Base-by-base conservation (phyloP, 495 filamentous ascomycete genomes). In the Neurospora sp. region DNA sequence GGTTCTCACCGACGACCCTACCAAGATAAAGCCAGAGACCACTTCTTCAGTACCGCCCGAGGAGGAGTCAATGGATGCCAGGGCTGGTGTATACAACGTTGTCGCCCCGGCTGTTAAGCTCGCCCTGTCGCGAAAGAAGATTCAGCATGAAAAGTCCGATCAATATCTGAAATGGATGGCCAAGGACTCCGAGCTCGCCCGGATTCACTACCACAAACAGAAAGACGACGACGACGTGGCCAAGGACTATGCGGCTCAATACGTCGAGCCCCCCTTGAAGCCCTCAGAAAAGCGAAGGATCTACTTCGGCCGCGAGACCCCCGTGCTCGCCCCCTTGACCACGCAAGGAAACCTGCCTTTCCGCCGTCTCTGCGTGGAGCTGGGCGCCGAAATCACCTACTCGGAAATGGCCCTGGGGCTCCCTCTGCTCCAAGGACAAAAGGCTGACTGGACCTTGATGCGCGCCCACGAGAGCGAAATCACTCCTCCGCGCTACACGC, bases 271-370 rank as follows among this genome's bases (percentile, higher is more conserved):
- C 35, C 94, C 96, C 0, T 89, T 97, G 74, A 87, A 91, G 75
- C 90, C 95, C 0, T 97, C 94, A 0, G 96, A 99, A 82, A 99
- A 99, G 84, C 86, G 94, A 70, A 91, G 89, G 73, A 83, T 98
- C 70, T 98, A 98, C 80, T 97, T 97, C 78, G 94, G 94, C 10
- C 89, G 90, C 7, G 94, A 98, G 76, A 98, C 96, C 4, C 94
- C 96, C 0, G 88, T 94, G 35, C 86, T 99, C 20, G 96, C 96
- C 4, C 96, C 96, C 53, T 77, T 87, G 20, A 90, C 96, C 0
- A 99, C 96, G 3, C 96, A 98, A 81, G 96, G 96, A n/a, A 99
- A 99, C 76, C 83, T 98, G 38, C 96, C 96, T 2, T 99, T 97
- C 84, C 91, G 96, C 61, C 88, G 96, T 70, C 88, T 99, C n/a